Conservation (phyloP, 768 basidiomycete species). For the Dentipellis sp. region DNA sequence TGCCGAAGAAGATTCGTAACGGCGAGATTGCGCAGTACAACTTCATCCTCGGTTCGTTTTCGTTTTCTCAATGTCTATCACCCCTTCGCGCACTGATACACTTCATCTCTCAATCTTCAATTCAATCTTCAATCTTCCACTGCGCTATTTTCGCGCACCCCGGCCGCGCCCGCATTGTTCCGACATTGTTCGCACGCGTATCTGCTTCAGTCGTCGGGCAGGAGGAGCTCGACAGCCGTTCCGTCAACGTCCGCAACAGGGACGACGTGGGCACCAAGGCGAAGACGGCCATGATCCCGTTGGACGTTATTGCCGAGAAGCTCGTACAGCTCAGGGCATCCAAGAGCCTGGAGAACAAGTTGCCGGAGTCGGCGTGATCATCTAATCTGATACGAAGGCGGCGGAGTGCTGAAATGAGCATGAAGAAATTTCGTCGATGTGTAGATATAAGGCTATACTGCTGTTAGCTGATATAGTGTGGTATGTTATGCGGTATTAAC, state of each 20-base stretch:
- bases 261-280: slow-evolving; percentile 87
- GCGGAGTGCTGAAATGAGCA: not conserved
- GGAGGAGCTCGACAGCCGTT: slow-evolving; percentile 75
- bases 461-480: not conserved
- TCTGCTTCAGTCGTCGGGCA: slow-evolving; percentile 76
- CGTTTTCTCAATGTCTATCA: not conserved
- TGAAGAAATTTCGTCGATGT: not conserved
- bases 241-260: slow-evolving; percentile 93
- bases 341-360: slow-evolving; percentile 43
- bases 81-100: not conserved
- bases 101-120: not conserved
- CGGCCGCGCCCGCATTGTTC: not conserved
- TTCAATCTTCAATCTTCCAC: not conserved
- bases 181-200: not conserved
- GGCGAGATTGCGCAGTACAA: slow-evolving; percentile 97
- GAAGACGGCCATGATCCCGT: slow-evolving; percentile 61
- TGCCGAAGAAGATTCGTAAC: slow-evolving; percentile 96
- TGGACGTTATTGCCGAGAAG: slow-evolving; percentile 65
- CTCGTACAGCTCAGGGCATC: slow-evolving; percentile 62
- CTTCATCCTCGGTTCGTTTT: slow-evolving; percentile 79
- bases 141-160: not conserved
- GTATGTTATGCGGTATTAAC: too few relatives aligned
- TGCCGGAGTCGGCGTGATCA: slow-evolving; percentile 21
- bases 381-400: not conserved
- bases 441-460: not conserved